Percentiles rank a stretch among this genome's conserved stretches.
phyloP scores from a whole-genome alignment of 2,329 filamentous ascomycete genomes.

The Talaromyces sp. region DNA sequence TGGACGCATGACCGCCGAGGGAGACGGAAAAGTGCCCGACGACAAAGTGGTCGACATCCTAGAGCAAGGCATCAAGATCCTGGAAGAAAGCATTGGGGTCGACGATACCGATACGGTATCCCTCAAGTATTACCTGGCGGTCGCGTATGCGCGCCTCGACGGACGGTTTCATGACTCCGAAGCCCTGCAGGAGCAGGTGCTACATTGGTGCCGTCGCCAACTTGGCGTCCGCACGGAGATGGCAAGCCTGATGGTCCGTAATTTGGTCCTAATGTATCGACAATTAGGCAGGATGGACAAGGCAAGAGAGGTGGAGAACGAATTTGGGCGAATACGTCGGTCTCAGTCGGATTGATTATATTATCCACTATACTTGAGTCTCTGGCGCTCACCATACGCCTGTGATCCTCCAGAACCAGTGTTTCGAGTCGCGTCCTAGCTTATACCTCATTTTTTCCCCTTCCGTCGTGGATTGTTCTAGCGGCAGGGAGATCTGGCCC shows the following conservation, averaged over 20 bases:
- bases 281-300: slow-evolving; percentile 12
- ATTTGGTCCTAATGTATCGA: slow-evolving; percentile 11
- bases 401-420: not conserved
- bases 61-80: slow-evolving; percentile 8
- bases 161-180: slow-evolving; percentile 10
- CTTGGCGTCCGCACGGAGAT: slow-evolving; percentile 1
- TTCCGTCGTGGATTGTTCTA: not conserved
- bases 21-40: slow-evolving; percentile 8
- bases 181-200: slow-evolving; percentile 5
- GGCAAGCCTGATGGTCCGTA: slow-evolving; percentile 11
- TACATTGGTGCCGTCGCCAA: slow-evolving; percentile 12
- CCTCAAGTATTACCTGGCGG: slow-evolving; percentile 12
- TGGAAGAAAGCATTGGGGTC: slow-evolving; percentile 8
- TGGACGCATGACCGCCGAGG: slow-evolving; percentile 12
- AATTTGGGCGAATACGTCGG: slow-evolving; percentile 5
- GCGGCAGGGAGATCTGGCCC: not conserved
- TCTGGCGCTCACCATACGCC: not conserved
- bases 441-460: not conserved
- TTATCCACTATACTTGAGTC: not conserved
- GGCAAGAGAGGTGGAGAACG: slow-evolving; percentile 12
- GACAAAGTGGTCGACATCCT: slow-evolving; percentile 5
- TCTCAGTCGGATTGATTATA: not conserved
- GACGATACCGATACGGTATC: slow-evolving; percentile 12
- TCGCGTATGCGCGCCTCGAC: slow-evolving; percentile 11
- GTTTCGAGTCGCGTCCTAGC: not conserved